Percentiles rank a stretch among this genome's conserved stretches.
phyloP scores from a whole-genome alignment of 192 early-diverging fungal species.

The Phlyctochytrium arcticum region DNA sequence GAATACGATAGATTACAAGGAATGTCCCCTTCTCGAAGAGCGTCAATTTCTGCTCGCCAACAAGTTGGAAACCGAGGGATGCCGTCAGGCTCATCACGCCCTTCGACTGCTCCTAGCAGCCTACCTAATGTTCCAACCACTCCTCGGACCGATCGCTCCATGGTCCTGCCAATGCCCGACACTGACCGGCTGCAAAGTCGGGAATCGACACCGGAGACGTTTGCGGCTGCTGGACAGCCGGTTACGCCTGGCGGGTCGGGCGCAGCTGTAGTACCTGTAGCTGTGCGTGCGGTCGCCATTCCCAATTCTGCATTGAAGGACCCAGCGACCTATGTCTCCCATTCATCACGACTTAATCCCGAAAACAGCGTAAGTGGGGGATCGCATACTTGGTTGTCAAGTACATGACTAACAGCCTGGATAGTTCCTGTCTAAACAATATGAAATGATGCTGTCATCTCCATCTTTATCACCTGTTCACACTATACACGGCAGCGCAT shows the following conservation, averaged over 20 bases:
- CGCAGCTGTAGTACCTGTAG: constrained; percentile 7
- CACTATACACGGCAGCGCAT: constrained; percentile 17
- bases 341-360: constrained; percentile 39
- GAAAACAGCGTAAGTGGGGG: constrained; percentile 24
- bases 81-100: too few species aligned
- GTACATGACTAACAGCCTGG: background rate
- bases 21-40: background rate
- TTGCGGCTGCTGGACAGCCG: too few species aligned
- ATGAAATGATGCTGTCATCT: constrained; percentile 20
- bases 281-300: constrained; percentile 27
- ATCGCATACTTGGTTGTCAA: too few species aligned
- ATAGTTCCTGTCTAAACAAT: constrained; percentile 5
- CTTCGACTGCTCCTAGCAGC: too few species aligned
- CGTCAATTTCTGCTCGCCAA: too few species aligned
- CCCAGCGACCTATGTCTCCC: constrained; percentile 35
- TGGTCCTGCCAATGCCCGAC: background rate
- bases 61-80: too few species aligned
- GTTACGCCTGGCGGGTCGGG: too few species aligned
- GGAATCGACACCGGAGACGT: background rate
- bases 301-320: constrained; percentile 35
- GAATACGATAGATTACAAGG: too few species aligned
- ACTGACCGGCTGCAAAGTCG: background rate
- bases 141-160: background rate
- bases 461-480: constrained; percentile 36
- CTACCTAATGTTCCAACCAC: background rate